Conservation (phyloP, 2,329 filamentous ascomycete genomes). For the Polychaeton citri region DNA sequence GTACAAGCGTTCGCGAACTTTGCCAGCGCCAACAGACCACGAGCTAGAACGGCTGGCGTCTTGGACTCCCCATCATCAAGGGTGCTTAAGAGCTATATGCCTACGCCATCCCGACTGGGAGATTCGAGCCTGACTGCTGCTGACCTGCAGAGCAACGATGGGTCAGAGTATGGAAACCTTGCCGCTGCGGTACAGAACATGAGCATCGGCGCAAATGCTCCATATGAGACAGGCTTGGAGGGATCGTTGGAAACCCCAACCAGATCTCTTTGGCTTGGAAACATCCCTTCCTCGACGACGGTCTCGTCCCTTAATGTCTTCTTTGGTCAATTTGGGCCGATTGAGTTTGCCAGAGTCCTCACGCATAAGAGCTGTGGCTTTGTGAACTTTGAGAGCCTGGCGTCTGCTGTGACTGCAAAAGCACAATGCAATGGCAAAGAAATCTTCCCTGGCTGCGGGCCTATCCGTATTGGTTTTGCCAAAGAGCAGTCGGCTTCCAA, state of each 20-base stretch:
- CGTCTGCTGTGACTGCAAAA: constrained; percentile 83
- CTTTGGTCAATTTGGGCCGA: constrained; percentile 84
- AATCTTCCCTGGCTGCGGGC: constrained; percentile 92
- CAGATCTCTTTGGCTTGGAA: constrained; percentile 89
- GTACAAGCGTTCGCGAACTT: constrained; percentile 86
- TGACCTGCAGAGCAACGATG: constrained; percentile 62
- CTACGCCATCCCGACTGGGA: constrained; percentile 54
- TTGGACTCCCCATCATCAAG: constrained; percentile 61
- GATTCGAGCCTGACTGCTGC: constrained; percentile 63
- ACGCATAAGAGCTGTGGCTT: constrained; percentile 99
- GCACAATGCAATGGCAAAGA: constrained; percentile 87
- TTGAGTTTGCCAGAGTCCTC: constrained; percentile 80
- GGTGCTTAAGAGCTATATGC: constrained; percentile 57
- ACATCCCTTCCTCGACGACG: constrained; percentile 92
- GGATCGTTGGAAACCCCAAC: constrained; percentile 77
- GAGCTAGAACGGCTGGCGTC: constrained; percentile 83
- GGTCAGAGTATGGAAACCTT: constrained; percentile 66
- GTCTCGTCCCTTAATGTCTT: constrained; percentile 90
- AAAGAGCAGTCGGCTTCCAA: constrained; percentile 84
- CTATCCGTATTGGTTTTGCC: constrained; percentile 90
- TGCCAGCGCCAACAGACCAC: constrained; percentile 66
- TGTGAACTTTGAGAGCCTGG: constrained; percentile 87
- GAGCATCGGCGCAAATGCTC: constrained; percentile 53
- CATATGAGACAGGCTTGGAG: constrained; percentile 59
- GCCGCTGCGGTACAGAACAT: constrained; percentile 72